Evolutionary conservation across 805 yeast genomes (phyloP).

Genomic region (Isabelozyma pseudorhagii): DNA sequence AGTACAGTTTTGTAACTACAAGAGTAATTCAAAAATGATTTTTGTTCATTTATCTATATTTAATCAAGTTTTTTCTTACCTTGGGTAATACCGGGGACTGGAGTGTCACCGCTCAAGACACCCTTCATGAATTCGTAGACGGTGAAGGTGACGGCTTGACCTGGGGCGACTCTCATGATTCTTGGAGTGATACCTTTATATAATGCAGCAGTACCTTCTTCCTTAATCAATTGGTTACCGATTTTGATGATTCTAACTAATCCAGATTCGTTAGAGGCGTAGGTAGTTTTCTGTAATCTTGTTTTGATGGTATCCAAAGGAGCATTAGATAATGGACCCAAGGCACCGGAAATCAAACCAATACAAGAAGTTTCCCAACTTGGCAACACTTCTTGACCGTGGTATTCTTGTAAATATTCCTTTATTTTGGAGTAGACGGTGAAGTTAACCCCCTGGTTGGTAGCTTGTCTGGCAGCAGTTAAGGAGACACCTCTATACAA

Average conservation of each 20-base stretch:
- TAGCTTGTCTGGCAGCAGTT: conserved; percentile 97
- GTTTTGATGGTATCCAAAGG: conserved; percentile 97
- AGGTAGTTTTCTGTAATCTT: conserved; percentile 88
- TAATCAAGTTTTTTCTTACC: conserved; percentile 4
- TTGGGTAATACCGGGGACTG: conserved; percentile 4
- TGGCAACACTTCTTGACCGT: conserved; percentile 62
- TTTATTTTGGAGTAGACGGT: conserved; percentile 89
- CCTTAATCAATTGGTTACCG: conserved; percentile 74
- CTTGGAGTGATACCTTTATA: conserved; percentile 89
- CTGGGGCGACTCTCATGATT: conserved; percentile 99
- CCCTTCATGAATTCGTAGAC: conserved; percentile 87
- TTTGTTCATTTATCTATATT: not conserved
- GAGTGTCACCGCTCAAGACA: conserved; percentile 41
- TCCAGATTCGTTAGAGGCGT: conserved; percentile 63
- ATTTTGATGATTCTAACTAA: conserved; percentile 77
- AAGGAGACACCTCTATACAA: conserved; percentile 91
- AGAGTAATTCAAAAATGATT: not conserved
- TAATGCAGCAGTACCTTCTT: conserved; percentile 66
- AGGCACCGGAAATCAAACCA: conserved; percentile 92
- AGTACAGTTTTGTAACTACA: not conserved
- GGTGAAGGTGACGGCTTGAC: conserved; percentile 97
- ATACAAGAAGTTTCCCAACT: conserved; percentile 91
- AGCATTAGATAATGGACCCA: conserved; percentile 96
- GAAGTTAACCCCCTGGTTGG: conserved; percentile 97
- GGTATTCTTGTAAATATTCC: conserved; percentile 62